A percentile compares a stretch with the other conserved stretches of the same genome.
phyloP scores from a whole-genome alignment of 305 asterid species.

The Stenogyne calaminthoides region DNA sequence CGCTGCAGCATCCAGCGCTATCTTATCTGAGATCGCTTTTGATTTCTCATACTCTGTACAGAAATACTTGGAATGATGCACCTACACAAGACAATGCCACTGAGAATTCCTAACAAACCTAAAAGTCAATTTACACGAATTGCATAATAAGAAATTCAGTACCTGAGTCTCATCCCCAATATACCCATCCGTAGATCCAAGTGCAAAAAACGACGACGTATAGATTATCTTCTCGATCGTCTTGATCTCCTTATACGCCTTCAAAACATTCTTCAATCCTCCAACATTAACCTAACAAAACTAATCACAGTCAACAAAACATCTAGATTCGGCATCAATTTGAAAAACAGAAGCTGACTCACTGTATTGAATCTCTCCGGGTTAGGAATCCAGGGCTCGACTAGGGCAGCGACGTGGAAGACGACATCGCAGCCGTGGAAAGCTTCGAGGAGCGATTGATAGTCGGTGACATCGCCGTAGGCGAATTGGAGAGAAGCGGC shows the following conservation, averaged over 20 bases:
- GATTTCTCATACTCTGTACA: constrained; percentile 94
- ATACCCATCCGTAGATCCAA: constrained; percentile 85
- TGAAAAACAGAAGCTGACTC: constrained; percentile 8
- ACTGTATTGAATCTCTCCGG: constrained; percentile 65
- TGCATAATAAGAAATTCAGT: neutral
- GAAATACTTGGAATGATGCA: constrained; percentile 61
- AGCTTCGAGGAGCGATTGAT: constrained; percentile 69
- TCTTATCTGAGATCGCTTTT: constrained; percentile 72
- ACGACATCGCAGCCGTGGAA: constrained; percentile 73
- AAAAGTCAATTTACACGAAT: neutral
- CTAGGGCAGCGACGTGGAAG: constrained; percentile 89
- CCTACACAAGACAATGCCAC: constrained; percentile 39
- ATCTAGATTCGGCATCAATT: neutral
- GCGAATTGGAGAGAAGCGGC: constrained; percentile 59
- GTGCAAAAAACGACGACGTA: constrained; percentile 88
- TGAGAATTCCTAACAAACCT: neutral
- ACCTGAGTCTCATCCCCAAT: constrained; percentile 85
- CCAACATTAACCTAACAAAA: constrained; percentile 77
- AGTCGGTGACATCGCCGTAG: constrained; percentile 88
- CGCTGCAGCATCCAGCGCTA: constrained; percentile 75
- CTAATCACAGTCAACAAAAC: constrained; percentile 4
- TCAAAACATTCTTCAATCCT: constrained; percentile 79
- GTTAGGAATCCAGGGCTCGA: constrained; percentile 94
- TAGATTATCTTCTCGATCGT: constrained; percentile 70
- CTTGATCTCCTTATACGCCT: constrained; percentile 59